Evolutionary conservation across 805 yeast species (phyloP), one percentile per base, ranked within the genome.

Genomic region (Martiniozyma abietophila): DNA sequence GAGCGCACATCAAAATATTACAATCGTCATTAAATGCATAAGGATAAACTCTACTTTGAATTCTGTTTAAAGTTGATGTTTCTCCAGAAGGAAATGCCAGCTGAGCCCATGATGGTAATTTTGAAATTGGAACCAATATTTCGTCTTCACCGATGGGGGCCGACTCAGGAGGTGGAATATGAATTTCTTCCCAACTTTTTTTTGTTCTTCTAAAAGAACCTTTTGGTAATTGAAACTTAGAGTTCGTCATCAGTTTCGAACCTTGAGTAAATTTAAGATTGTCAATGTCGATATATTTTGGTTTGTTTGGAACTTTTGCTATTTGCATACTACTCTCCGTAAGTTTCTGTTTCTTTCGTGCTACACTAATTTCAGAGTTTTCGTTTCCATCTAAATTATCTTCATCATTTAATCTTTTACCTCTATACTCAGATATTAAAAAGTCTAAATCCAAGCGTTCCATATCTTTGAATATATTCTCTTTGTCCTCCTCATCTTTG

Each of bases 1-100:
- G 98, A 1, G 98, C 97, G 67, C 97, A 89, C 46, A 89, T 62
- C 12, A 89, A 60, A 25, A 92, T 53, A 48, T 88, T 89, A 4
- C 67, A 66, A 49, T 83, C 92, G 1, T 71, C 59, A 4, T 66
- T 49, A 43, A 89, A 83, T 0, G 95, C 96, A n/a, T 63, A 51
- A 1, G 92, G 92, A 43, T 59, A 84, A 0, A 88, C 85, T 41
- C 71, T 71, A 1, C 95, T 81, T 55, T 92, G 99, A 11, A 92
- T 72, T 34, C 84, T 61, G 54, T 92, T 92, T 44, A 92, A 65
- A 1, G 77, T 61, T 2, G 67, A 49, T 0, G 86, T 78, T 49
- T 81, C 84, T 1, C 65, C 57, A 0, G 69, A 53, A 1, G 86
- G 83, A 47, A 92, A 94, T 0, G 81, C 92, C 1, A 61, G 52